These are phyloP conservation scores for Croton laevigatus DNA, from an alignment of 441 rosid species.

Conservation along the genomic window DNA sequence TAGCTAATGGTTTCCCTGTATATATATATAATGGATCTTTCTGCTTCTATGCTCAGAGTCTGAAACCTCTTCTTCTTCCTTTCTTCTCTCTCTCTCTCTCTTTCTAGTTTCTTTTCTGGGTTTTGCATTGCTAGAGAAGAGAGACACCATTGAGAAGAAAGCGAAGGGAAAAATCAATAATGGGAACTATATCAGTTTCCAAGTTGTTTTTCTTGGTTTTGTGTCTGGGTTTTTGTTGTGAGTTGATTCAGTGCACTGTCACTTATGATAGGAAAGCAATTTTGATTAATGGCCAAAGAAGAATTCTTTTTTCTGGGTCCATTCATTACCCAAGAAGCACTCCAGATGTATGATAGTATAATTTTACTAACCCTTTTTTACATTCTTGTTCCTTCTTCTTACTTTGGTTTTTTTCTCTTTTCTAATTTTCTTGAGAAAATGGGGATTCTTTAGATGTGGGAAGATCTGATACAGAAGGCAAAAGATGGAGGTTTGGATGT, in stretches of 20 bases:
- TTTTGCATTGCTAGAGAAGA: background rate
- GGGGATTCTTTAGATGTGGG: constrained; percentile 60
- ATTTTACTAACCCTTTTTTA: background rate
- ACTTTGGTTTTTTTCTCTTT: constrained; percentile 6
- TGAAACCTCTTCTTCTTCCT: constrained; percentile 6
- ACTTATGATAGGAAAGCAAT: constrained; percentile 52
- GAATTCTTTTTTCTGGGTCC: constrained; percentile 52
- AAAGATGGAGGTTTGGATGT: constrained; percentile 83
- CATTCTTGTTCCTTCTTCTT: background rate
- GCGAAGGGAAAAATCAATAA: constrained; percentile 2
- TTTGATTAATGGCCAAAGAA: constrained; percentile 49
- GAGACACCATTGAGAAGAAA: background rate
- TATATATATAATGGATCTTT: constrained; percentile 22
- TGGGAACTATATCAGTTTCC: constrained; percentile 23
- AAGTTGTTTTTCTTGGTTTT: constrained; percentile 21
- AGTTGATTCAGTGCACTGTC: constrained; percentile 35
- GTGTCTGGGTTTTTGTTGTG: constrained; percentile 15
- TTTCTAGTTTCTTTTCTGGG: background rate
- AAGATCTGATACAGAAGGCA: constrained; percentile 71
- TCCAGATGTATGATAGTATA: constrained; percentile 37
- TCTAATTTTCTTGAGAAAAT: constrained; percentile 22
- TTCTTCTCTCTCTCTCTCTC: background rate
- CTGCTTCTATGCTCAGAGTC: constrained; percentile 3
- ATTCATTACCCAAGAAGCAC: constrained; percentile 49
- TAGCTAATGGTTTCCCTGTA: background rate